Conservation (phyloP, 2,329 filamentous ascomycete species). For the Domatiomyces catenatus region DNA sequence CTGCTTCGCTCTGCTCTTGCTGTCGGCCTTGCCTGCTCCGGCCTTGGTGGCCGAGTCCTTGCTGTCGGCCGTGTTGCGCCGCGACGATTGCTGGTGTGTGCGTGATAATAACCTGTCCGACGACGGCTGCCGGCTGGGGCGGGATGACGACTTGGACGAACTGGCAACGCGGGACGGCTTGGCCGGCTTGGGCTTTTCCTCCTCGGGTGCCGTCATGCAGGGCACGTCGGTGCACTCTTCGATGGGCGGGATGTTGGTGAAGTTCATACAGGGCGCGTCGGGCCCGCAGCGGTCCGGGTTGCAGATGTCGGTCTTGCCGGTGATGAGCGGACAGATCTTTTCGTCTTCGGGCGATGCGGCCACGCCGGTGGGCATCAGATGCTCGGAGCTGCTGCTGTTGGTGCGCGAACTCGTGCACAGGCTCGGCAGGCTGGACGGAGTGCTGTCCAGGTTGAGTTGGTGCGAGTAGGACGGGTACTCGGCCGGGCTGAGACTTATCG, state of each 20-base stretch:
- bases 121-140: neutral
- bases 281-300: constrained; percentile 14
- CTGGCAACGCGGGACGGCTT: neutral
- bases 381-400: neutral
- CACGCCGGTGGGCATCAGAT: neutral
- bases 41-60: constrained; percentile 7
- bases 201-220: constrained; percentile 11
- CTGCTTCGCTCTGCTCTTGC: constrained; percentile 15
- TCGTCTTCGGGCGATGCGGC: neutral
- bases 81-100: neutral
- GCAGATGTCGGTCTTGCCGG: constrained; percentile 14
- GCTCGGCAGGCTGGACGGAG: neutral
- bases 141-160: neutral
- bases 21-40: constrained; percentile 6
- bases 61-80: constrained; percentile 1
- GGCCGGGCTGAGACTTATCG: neutral
- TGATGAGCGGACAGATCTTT: constrained; percentile 15
- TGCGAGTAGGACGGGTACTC: constrained; percentile 11
- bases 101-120: neutral
- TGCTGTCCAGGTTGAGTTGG: constrained; percentile 13
- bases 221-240: constrained; percentile 16
- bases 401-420: neutral
- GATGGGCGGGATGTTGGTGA: constrained; percentile 15
- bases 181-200: constrained; percentile 5
- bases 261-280: constrained; percentile 16